Evolutionary conservation across 192 early-diverging fungal genomes (phyloP).

Genomic region (Chytriomyces sp.): DNA sequence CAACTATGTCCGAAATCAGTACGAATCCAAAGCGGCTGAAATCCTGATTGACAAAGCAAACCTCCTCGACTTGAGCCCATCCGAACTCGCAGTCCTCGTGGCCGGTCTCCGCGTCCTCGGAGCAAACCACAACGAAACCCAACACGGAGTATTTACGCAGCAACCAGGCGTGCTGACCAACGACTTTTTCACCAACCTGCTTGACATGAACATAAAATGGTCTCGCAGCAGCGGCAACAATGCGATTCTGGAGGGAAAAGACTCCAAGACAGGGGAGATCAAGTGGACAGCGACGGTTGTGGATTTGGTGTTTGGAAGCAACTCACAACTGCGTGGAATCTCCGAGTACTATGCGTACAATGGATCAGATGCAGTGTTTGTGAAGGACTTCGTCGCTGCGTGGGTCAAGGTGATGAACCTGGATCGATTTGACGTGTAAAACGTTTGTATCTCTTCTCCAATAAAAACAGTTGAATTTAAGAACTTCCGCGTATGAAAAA

Average conservation of each 20-base stretch:
- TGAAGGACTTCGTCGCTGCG: conserved; percentile 34
- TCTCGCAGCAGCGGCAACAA: neutral
- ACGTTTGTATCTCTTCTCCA: too few relatives aligned
- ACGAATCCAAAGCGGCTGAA: conserved; percentile 11
- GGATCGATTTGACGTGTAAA: conserved; percentile 37
- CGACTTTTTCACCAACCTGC: conserved; percentile 44
- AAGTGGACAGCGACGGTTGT: conserved; percentile 39
- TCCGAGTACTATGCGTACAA: conserved; percentile 32
- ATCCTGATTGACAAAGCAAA: conserved; percentile 22
- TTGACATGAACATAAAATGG: conserved; percentile 22
- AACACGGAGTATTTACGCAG: conserved; percentile 24
- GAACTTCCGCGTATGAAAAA: too few relatives aligned
- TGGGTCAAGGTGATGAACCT: conserved; percentile 39
- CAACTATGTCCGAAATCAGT: conserved; percentile 2
- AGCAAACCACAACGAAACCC: conserved; percentile 26
- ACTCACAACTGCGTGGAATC: conserved; percentile 38
- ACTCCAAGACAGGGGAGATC: conserved; percentile 12
- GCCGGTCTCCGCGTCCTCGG: conserved; percentile 39
- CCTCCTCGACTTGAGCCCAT: conserved; percentile 30
- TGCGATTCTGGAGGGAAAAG: conserved; percentile 31
- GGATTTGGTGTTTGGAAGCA: conserved; percentile 43
- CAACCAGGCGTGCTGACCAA: conserved; percentile 27
- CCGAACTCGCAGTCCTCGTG: conserved; percentile 32
- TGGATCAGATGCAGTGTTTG: conserved; percentile 23
- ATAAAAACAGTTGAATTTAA: too few relatives aligned